Evolutionary conservation across 2,329 filamentous ascomycete species (phyloP), one percentile per base, ranked within the genome.

Genomic region (Trichoderma sp.): DNA sequence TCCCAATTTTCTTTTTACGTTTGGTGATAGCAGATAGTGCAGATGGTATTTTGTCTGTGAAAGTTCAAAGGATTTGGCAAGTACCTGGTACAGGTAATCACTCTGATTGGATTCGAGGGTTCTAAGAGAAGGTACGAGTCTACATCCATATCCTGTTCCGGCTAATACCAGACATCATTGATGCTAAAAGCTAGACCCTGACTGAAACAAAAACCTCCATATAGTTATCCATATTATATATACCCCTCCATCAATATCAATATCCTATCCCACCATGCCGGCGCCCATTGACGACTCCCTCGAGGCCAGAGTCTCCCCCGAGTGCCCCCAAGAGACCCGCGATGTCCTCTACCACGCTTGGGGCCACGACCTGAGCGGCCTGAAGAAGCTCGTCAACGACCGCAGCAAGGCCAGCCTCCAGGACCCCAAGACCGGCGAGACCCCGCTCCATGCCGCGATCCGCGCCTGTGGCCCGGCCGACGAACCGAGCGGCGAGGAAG

Each of bases 371-470:
- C 84, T 92, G 76, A 83, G 88, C 45, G 88, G 89, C 67, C 89
- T 98, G 59, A 92, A 92, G 82, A 88, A 89, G 74, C 89, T 97
- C 8, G 89, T 97, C 77, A 88, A 89, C 80, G 88, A 85, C 4
- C 91, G 89, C 66, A 92, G 87, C 74, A 86, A 85, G 86, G 86
- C 94, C 87, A 95, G 93, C 82, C 91, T 93, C 5, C 95, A 96
- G 83, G 96, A 98, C 81, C 90, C 93, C 6, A 91, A 93, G 76
- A 98, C 95, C 1, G 94, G 94, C 76, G 95, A 93, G 83, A 95
- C 95, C 9, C 95, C 96, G 11, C 89, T 98, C 16, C 97, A 98
- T 85, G 94, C 95, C 27, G 95, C 95, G 53, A 94, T 98, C 82
- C 93, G 94, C n/a, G 89, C 92, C 4, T 94, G 92, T 80, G 91